Evolutionary conservation across 2,329 filamentous ascomycete genomes (phyloP).

Genomic region (Falciphora oryzae): DNA sequence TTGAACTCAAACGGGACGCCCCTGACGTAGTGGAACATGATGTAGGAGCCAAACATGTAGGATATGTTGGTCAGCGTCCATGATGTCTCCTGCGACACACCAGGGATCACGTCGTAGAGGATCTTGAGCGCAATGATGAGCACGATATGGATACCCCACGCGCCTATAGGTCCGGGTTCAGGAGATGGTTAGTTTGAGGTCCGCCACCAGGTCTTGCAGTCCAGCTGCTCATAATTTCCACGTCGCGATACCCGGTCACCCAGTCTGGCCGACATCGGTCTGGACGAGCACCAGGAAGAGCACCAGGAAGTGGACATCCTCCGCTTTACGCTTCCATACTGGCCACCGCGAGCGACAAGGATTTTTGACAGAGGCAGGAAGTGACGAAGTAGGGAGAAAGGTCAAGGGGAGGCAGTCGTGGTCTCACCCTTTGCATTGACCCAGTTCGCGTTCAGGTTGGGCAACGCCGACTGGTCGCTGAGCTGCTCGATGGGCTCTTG

Average conservation of each 20-base stretch:
- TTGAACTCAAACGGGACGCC: conserved; percentile 99
- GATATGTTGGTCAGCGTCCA: conserved; percentile 99
- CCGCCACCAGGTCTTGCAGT: no score
- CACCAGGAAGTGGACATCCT: background rate
- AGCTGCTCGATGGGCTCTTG: conserved; percentile 95
- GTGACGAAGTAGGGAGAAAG: background rate
- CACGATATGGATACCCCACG: conserved; percentile 96
- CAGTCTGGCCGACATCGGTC: background rate
- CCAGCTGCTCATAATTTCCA: background rate
- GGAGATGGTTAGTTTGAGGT: background rate
- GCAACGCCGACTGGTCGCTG: conserved; percentile 89
- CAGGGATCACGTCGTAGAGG: conserved; percentile 92
- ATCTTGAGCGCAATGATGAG: conserved; percentile 90
- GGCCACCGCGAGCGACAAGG: no score
- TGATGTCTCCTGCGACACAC: conserved; percentile 94
- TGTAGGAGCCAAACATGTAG: conserved; percentile 97
- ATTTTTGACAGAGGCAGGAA: background rate
- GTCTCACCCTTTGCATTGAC: conserved; percentile 93
- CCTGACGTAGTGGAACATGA: conserved; percentile 99
- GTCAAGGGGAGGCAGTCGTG: background rate
- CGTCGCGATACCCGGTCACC: background rate
- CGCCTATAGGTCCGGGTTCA: conserved; percentile 52
- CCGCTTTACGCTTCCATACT: background rate
- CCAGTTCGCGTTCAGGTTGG: conserved; percentile 97
- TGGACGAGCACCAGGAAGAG: no score